Percentiles rank a stretch among this genome's conserved stretches.
Evolutionary conservation across 2,329 filamentous ascomycete species (phyloP).

Genomic region (Neopestalotiopsis sp.): DNA sequence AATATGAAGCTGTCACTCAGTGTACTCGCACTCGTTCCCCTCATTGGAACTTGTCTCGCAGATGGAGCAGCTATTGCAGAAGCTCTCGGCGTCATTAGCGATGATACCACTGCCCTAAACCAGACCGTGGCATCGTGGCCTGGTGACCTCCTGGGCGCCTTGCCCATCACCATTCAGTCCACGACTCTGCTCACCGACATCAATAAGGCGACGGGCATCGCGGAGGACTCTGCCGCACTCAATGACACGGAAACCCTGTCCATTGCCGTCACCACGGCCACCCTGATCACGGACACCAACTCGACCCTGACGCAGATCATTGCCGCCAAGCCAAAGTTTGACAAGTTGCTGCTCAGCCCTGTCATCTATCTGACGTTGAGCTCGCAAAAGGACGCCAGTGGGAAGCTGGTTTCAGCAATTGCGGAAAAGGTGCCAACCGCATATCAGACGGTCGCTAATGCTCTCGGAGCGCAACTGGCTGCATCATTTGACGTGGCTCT

Average conservation of each 20-base stretch:
- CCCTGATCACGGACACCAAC: slow-evolving; percentile 43
- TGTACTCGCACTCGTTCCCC: slow-evolving; percentile 17
- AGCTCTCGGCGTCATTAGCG: slow-evolving; percentile 41
- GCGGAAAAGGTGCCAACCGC: slow-evolving; percentile 44
- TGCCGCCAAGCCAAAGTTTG: slow-evolving; percentile 47
- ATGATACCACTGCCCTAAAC: slow-evolving; percentile 39
- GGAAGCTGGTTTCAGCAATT: slow-evolving; percentile 42
- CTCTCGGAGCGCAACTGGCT: slow-evolving; percentile 43
- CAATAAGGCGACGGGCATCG: slow-evolving; percentile 42
- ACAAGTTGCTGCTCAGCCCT: slow-evolving; percentile 45
- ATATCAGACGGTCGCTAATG: slow-evolving; percentile 37
- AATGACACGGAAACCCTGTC: slow-evolving; percentile 42
- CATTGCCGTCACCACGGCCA: slow-evolving; percentile 42
- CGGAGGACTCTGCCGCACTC: slow-evolving; percentile 43
- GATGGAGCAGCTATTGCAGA: slow-evolving; percentile 39
- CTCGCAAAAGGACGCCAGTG: slow-evolving; percentile 44
- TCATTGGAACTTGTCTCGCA: slow-evolving; percentile 31
- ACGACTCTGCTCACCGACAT: slow-evolving; percentile 44
- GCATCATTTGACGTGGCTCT: slow-evolving; percentile 44
- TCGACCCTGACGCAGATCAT: slow-evolving; percentile 44
- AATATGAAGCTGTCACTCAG: slow-evolving; percentile 21
- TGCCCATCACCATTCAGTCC: slow-evolving; percentile 47
- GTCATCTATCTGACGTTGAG: slow-evolving; percentile 48
- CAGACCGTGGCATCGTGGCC: slow-evolving; percentile 41
- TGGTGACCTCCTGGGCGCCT: slow-evolving; percentile 41